Percentiles rank a stretch among this genome's conserved stretches.
phyloP scores from a whole-genome alignment of 306 rosid genomes.

The Quercus gilva region DNA sequence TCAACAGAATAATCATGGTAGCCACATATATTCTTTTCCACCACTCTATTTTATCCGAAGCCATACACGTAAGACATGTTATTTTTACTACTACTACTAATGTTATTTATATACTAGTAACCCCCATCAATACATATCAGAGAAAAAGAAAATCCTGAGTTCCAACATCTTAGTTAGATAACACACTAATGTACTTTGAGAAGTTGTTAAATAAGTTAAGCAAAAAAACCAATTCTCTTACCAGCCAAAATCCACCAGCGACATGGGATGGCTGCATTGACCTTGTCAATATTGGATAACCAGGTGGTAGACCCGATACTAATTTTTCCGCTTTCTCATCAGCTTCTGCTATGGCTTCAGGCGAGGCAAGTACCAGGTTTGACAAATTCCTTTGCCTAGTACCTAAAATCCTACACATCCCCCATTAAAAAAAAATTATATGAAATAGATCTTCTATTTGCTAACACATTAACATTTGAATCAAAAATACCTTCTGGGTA shows the following conservation, averaged over 20 bases:
- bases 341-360: conserved; percentile 56
- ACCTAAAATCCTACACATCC: conserved; percentile 22
- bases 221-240: conserved; percentile 16
- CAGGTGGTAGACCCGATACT: conserved; percentile 36
- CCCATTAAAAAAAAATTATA: too few relatives aligned
- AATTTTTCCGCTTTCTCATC: conserved; percentile 54
- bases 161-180: too few relatives aligned
- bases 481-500: conserved; percentile 48
- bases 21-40: too few relatives aligned
- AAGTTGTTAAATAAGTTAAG: background rate
- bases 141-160: too few relatives aligned
- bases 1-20: too few relatives aligned
- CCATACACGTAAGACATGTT: too few relatives aligned
- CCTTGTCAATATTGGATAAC: conserved; percentile 48
- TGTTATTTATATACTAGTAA: too few relatives aligned
- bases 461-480: background rate
- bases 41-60: too few relatives aligned
- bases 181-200: too few relatives aligned
- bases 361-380: conserved; percentile 57
- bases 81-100: too few relatives aligned
- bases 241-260: conserved; percentile 93
- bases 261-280: conserved; percentile 87
- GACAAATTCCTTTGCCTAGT: conserved; percentile 48
- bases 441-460: too few relatives aligned
- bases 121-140: too few relatives aligned